These are phyloP conservation scores for Phytophthora citrophthora DNA, from an alignment of 352 stramenopile species.

Conservation along the genomic window DNA sequence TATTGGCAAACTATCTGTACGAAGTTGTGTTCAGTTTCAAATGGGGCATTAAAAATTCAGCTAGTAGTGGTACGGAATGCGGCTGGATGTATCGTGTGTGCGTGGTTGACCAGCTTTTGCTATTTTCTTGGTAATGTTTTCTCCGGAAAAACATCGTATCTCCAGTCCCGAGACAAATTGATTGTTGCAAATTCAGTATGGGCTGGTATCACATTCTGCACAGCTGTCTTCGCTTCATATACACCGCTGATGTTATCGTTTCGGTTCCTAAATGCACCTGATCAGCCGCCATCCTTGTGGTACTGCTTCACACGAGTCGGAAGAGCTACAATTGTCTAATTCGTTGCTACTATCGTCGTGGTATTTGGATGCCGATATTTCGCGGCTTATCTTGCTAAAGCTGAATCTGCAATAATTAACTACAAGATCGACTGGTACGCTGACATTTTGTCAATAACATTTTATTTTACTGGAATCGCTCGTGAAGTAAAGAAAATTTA, in stretches of 20 bases:
- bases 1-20: not conserved
- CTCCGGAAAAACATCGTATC: conserved; percentile 4
- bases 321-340: conserved; percentile 10
- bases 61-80: conserved; percentile 26
- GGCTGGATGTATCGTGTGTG: conserved; percentile 17
- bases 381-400: conserved; percentile 2
- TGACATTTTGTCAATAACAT: not conserved
- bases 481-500: conserved; percentile 22
- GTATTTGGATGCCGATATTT: conserved; percentile 1
- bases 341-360: not conserved
- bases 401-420: not conserved
- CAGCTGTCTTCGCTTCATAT: conserved; percentile 4
- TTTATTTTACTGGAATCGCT: conserved; percentile 21
- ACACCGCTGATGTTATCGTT: conserved; percentile 9
- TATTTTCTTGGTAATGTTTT: conserved; percentile 22
- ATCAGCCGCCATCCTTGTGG: not conserved
- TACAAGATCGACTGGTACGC: conserved; percentile 35
- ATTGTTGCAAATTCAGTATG: conserved; percentile 22
- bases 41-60: conserved; percentile 1
- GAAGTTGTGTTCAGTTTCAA: not conserved
- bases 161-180: conserved; percentile 13
- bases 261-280: conserved; percentile 5
- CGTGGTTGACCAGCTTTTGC: conserved; percentile 13
- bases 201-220: conserved; percentile 12
- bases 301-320: conserved; percentile 9